These are phyloP conservation scores for Conticribra guillardii DNA, from an alignment of 108 stramenopile species.

Conservation along the genomic window DNA sequence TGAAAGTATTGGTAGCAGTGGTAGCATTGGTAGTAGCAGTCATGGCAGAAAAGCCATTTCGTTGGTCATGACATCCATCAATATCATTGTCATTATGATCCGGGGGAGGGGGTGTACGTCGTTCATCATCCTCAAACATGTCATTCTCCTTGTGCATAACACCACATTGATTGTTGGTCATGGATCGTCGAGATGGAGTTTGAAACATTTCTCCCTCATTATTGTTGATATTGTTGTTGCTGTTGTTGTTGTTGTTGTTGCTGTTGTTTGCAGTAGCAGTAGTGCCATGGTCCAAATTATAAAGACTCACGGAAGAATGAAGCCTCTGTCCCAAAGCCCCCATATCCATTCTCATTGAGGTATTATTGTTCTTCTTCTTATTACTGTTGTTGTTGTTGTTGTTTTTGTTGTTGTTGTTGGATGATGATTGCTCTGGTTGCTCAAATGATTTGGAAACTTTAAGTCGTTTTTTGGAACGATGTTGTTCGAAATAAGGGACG, in stretches of 20 bases:
- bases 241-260: background rate
- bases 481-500: background rate
- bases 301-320: constrained; percentile 2
- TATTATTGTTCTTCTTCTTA: background rate
- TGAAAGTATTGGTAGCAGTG: background rate
- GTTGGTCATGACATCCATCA: background rate
- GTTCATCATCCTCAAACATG: constrained; percentile 1
- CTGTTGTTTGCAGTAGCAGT: background rate
- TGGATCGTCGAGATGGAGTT: background rate
- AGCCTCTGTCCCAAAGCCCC: constrained; percentile 1
- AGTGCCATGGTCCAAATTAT: background rate
- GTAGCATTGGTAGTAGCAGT: background rate
- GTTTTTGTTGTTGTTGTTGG: background rate
- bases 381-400: background rate
- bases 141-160: background rate
- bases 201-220: no score
- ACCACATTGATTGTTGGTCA: background rate
- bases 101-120: constrained; percentile 5
- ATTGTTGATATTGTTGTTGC: background rate
- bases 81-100: background rate
- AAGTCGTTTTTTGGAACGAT: background rate
- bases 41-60: background rate
- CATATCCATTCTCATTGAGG: background rate
- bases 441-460: background rate
- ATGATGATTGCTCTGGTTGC: background rate